A percentile compares a stretch with the other conserved stretches of the same genome.
Conservation (phyloP, 352 stramenopile genomes). For the Globisporangium spinosum region DNA sequence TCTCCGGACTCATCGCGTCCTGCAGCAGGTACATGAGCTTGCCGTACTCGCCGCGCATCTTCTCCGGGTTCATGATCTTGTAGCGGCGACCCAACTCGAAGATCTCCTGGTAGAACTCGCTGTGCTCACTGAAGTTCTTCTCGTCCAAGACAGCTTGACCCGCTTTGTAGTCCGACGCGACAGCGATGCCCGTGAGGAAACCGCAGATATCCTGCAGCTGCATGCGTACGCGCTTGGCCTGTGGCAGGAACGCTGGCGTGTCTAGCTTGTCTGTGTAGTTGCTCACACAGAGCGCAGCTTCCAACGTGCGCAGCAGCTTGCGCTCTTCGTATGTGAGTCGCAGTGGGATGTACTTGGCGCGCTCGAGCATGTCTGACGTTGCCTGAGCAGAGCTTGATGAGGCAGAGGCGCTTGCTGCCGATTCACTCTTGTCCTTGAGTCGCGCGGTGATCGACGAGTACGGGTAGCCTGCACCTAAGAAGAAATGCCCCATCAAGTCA, state of each 20-base stretch:
- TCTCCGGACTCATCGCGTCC: conserved; percentile 82
- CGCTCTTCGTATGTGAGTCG: conserved; percentile 93
- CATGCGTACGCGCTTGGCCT: conserved; percentile 78
- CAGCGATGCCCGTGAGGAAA: conserved; percentile 90
- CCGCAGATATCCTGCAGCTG: conserved; percentile 91
- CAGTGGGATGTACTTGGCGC: conserved; percentile 95
- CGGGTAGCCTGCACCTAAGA: conserved; percentile 62
- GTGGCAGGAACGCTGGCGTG: conserved; percentile 51
- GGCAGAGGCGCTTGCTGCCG: not conserved
- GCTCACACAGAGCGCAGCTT: conserved; percentile 91
- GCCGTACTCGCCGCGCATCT: conserved; percentile 95
- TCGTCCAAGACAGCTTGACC: conserved; percentile 87
- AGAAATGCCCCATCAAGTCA: conserved; percentile 86
- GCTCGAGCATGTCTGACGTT: conserved; percentile 70
- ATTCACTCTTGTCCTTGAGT: conserved; percentile 11
- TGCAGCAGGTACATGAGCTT: conserved; percentile 95
- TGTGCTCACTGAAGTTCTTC: conserved; percentile 88
- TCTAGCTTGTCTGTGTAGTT: conserved; percentile 94
- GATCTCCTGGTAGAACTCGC: conserved; percentile 86
- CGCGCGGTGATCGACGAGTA: conserved; percentile 11
- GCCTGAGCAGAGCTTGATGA: not conserved
- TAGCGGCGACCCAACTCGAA: conserved; percentile 95
- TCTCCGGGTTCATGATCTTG: conserved; percentile 99
- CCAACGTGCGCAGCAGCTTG: conserved; percentile 92
- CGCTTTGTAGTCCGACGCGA: conserved; percentile 85